These are phyloP conservation scores for Trifolium dubium DNA, from an alignment of 306 rosid genomes.

Conservation along the genomic window DNA sequence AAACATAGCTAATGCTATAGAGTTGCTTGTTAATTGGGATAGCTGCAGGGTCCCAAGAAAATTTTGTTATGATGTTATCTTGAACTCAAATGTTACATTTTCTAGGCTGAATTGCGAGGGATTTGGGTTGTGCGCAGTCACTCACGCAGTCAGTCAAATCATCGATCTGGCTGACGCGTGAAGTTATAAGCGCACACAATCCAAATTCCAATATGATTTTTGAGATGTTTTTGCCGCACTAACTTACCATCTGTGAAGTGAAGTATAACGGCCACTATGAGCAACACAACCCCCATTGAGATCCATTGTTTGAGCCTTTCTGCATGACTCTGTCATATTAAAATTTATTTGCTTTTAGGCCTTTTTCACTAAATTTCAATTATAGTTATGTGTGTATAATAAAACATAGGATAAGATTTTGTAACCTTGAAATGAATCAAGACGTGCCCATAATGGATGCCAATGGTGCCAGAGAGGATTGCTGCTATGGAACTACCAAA, in stretches of 20 bases:
- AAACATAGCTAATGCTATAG: constrained; percentile 87
- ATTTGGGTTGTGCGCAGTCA: background rate
- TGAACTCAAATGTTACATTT: background rate
- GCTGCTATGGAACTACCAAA: constrained; percentile 71
- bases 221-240: background rate
- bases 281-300: constrained; percentile 65
- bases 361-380: constrained; percentile 29
- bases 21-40: constrained; percentile 90
- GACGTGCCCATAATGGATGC: constrained; percentile 89
- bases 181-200: background rate
- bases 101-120: background rate
- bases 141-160: background rate
- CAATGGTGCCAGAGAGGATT: constrained; percentile 75
- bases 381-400: background rate
- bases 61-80: background rate
- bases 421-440: constrained; percentile 86
- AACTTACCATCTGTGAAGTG: constrained; percentile 77
- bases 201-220: background rate
- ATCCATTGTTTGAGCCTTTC: constrained; percentile 91
- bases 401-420: background rate
- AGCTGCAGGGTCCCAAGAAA: constrained; percentile 53
- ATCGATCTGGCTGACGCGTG: background rate
- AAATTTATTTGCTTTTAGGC: constrained; percentile 20
- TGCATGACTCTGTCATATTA: constrained; percentile 59
- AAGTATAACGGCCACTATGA: constrained; percentile 68